phyloP scores from a whole-genome alignment of 2,329 filamentous ascomycete species.

The Akanthomyces muscarius region DNA sequence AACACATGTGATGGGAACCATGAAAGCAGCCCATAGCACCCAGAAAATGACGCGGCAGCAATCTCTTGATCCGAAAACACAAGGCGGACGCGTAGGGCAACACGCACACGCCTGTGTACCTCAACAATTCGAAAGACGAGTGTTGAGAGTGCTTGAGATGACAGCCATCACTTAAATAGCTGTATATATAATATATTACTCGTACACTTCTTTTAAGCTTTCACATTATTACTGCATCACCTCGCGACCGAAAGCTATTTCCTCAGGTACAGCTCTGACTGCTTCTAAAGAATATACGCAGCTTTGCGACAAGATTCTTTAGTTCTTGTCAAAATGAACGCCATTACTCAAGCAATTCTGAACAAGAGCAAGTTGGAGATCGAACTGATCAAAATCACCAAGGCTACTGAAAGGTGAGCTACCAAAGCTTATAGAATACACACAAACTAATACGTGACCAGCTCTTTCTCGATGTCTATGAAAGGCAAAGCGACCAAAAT shows the following conservation, averaged over 20 bases:
- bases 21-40: background rate
- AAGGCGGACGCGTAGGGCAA: background rate
- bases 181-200: background rate
- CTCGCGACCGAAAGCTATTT: background rate
- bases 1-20: background rate
- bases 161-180: background rate
- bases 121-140: background rate
- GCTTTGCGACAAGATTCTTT: background rate
- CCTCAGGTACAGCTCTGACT: no score
- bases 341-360: slow-evolving; percentile 4
- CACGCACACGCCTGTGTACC: background rate
- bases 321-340: background rate
- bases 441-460: background rate
- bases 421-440: background rate
- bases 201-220: no score
- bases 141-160: background rate
- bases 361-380: slow-evolving; percentile 13
- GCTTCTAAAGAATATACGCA: background rate
- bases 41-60: background rate
- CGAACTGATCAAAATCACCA: slow-evolving; percentile 5
- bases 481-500: slow-evolving; percentile 13
- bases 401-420: slow-evolving; percentile 8
- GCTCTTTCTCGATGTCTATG: slow-evolving; percentile 11
- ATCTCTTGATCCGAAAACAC: background rate
- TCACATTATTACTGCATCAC: background rate